Evolutionary conservation across 2,329 filamentous ascomycete species (phyloP).

Genomic region (Trichoderma sp.): DNA sequence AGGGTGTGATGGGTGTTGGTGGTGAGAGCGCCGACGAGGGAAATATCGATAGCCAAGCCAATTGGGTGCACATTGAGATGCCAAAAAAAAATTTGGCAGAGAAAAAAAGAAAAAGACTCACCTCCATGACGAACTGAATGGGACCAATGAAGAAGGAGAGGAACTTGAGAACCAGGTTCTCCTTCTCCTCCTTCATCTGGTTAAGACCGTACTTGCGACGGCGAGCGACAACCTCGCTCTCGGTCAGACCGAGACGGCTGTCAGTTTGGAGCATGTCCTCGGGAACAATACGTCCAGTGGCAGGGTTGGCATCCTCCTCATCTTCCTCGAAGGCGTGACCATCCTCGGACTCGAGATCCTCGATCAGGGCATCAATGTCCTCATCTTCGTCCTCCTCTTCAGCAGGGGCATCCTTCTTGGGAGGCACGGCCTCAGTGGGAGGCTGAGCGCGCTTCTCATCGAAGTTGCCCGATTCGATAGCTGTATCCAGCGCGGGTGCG

Average conservation of each 20-base stretch:
- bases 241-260: slow-evolving; percentile 67
- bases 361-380: slow-evolving; percentile 82
- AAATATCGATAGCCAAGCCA: neutral
- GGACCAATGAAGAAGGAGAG: slow-evolving; percentile 79
- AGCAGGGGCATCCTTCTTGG: slow-evolving; percentile 46
- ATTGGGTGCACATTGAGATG: neutral
- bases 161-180: slow-evolving; percentile 82
- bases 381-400: slow-evolving; percentile 72
- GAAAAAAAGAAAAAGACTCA: slow-evolving; percentile 37
- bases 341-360: slow-evolving; percentile 81
- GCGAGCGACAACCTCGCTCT: slow-evolving; percentile 60
- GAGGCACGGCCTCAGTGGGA: slow-evolving; percentile 33
- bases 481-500: slow-evolving; percentile 59
- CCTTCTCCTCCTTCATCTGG: slow-evolving; percentile 88
- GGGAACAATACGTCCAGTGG: slow-evolving; percentile 60
- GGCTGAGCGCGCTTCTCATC: slow-evolving; percentile 56
- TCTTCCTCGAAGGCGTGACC: slow-evolving; percentile 64
- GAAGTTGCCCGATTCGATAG: slow-evolving; percentile 62
- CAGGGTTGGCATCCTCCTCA: slow-evolving; percentile 47
- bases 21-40: neutral
- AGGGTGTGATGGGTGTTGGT: neutral
- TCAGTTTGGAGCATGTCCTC: slow-evolving; percentile 78
- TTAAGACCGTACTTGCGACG: slow-evolving; percentile 78
- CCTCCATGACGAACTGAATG: slow-evolving; percentile 94
- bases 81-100: neutral